Evolutionary conservation across 345 rosid species (phyloP).

Genomic region (Gossypium raimondii): DNA sequence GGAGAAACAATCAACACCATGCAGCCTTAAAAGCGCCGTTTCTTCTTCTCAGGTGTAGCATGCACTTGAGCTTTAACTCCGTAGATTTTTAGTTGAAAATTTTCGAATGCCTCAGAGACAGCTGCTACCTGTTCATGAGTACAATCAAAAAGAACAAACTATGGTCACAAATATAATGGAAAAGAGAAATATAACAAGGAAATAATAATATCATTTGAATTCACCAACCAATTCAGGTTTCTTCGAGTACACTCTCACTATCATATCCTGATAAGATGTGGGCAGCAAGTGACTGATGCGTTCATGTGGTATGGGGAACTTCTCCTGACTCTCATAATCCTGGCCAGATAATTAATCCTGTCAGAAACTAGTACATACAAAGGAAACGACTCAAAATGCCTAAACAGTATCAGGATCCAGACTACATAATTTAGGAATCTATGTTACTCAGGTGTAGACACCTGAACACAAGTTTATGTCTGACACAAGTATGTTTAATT

Average conservation of each 20-base stretch:
- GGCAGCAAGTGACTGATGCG: constrained; percentile 88
- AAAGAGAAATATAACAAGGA: neutral
- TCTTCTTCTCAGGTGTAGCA: constrained; percentile 86
- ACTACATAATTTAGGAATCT: neutral
- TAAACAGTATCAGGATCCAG: neutral
- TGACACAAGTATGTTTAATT: neutral
- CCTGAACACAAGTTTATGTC: neutral
- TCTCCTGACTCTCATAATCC: constrained; percentile 83
- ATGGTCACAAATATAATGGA: neutral
- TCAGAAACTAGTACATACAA: neutral
- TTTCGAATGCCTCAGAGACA: constrained; percentile 83
- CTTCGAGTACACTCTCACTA: constrained; percentile 84
- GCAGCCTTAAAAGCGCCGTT: constrained; percentile 44
- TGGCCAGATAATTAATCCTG: constrained; percentile 26
- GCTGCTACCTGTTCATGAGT: constrained; percentile 59
- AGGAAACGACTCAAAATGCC: neutral
- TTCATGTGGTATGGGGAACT: constrained; percentile 64
- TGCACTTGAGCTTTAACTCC: constrained; percentile 91
- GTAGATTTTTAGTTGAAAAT: constrained; percentile 77
- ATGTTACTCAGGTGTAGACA: neutral
- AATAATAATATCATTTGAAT: neutral
- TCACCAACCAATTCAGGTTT: constrained; percentile 77
- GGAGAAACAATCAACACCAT: constrained; percentile 1
- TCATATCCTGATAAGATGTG: constrained; percentile 77
- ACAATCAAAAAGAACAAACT: constrained; percentile 11